Evolutionary conservation across 1,284 basidiomycete genomes (phyloP).

Genomic region (Heterobasidion parviporum): DNA sequence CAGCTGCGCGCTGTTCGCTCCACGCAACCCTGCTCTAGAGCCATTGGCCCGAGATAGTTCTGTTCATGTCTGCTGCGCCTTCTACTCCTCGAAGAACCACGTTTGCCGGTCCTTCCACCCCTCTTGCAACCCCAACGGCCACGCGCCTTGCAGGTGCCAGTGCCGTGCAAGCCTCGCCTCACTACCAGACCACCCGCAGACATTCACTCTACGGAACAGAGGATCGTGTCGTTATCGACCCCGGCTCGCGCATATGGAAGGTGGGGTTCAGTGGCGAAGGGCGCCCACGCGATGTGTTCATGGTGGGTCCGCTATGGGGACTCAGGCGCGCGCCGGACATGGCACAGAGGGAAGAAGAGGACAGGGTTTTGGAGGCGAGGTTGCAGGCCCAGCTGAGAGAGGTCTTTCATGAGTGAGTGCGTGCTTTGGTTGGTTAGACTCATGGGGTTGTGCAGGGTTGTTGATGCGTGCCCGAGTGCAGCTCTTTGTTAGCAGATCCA

Average conservation of each 20-base stretch:
- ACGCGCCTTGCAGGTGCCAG: slow-evolving; percentile 38
- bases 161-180: slow-evolving; percentile 59
- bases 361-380: slow-evolving; percentile 58
- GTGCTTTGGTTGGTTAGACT: slow-evolving; percentile 1
- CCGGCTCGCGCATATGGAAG: slow-evolving; percentile 81
- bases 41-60: background rate
- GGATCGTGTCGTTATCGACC: slow-evolving; percentile 79
- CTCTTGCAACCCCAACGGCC: slow-evolving; percentile 42
- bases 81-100: slow-evolving; percentile 36
- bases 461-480: slow-evolving; percentile 24
- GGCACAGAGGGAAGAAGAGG: slow-evolving; percentile 61
- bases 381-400: slow-evolving; percentile 64
- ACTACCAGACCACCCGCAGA: slow-evolving; percentile 68
- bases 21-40: background rate
- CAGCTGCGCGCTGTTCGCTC: too few relatives aligned
- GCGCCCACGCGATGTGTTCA: slow-evolving; percentile 71
- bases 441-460: background rate
- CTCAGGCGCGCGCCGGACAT: slow-evolving; percentile 46
- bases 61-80: slow-evolving; percentile 32
- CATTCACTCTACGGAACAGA: slow-evolving; percentile 82
- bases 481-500: slow-evolving; percentile 87
- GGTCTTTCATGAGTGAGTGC: slow-evolving; percentile 79
- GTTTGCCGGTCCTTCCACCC: slow-evolving; percentile 15
- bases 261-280: slow-evolving; percentile 87
- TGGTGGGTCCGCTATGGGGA: slow-evolving; percentile 52